phyloP scores from a whole-genome alignment of 495 filamentous ascomycete genomes.

The Lepraria neglecta region DNA sequence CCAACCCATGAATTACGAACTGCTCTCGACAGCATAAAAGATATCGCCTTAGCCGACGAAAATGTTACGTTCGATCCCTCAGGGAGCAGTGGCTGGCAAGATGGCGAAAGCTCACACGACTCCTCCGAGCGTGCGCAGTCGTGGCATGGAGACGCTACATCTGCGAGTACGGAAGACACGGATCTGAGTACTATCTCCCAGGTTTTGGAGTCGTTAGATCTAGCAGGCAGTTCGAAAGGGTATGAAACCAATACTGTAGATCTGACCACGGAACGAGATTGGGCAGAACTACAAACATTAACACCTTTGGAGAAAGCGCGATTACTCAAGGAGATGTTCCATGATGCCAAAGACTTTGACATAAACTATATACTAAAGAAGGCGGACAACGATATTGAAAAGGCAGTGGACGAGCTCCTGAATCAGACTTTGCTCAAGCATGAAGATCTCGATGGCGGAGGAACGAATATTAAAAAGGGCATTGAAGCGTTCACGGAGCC shows the following conservation, averaged over 20 bases:
- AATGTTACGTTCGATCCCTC: slow-evolving; percentile 71
- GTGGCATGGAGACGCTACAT: slow-evolving; percentile 24
- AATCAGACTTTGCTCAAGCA: slow-evolving; percentile 68
- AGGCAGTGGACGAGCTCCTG: slow-evolving; percentile 74
- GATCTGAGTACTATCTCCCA: slow-evolving; percentile 41
- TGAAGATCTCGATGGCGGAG: slow-evolving; percentile 35
- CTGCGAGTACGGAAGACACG: slow-evolving; percentile 34
- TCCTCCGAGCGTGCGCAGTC: slow-evolving; percentile 27
- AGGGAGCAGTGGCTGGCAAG: slow-evolving; percentile 48
- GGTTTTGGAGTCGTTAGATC: slow-evolving; percentile 15
- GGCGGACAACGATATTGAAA: slow-evolving; percentile 53
- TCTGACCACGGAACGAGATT: background rate
- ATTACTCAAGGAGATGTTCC: slow-evolving; percentile 63
- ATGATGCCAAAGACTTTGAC: slow-evolving; percentile 54
- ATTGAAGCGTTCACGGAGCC: slow-evolving; percentile 67
- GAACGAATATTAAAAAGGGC: slow-evolving; percentile 53
- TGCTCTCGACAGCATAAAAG: slow-evolving; percentile 52
- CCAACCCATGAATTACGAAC: slow-evolving; percentile 48
- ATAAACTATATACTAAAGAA: slow-evolving; percentile 61
- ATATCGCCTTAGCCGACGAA: slow-evolving; percentile 57
- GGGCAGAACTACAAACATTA: slow-evolving; percentile 34
- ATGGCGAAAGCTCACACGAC: slow-evolving; percentile 26
- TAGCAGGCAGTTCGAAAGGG: slow-evolving; percentile 25
- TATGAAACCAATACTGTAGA: slow-evolving; percentile 19
- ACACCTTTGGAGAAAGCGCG: slow-evolving; percentile 42